phyloP scores from a whole-genome alignment of 208 protist genomes.

The Naegleria gruberi region DNA sequence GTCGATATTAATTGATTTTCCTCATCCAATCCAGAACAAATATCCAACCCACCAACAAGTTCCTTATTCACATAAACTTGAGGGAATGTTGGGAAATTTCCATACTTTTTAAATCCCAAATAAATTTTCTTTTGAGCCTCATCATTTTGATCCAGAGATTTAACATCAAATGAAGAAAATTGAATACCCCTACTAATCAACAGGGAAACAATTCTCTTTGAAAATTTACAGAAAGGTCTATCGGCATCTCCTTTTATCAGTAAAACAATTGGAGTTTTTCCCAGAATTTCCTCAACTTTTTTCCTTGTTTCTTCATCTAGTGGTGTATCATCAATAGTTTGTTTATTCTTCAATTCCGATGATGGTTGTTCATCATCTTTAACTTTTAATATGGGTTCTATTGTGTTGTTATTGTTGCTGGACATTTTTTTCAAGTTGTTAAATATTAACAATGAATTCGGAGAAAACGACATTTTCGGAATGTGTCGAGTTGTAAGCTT shows the following conservation, averaged over 20 bases:
- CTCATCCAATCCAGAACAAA: not conserved
- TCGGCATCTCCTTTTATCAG: not conserved
- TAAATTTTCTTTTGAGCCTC: not conserved
- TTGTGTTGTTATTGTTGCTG: too few relatives aligned
- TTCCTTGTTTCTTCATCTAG: not conserved
- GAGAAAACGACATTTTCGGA: too few relatives aligned
- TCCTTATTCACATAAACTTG: not conserved
- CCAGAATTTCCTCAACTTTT: not conserved
- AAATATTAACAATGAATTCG: too few relatives aligned
- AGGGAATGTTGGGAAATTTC: not conserved
- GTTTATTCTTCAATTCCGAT: not conserved
- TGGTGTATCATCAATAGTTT: not conserved
- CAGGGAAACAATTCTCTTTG: not conserved
- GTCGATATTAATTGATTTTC: not conserved
- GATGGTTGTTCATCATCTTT: not conserved
- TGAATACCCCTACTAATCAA: not conserved
- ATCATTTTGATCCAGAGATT: not conserved
- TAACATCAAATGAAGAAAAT: conserved; percentile 7
- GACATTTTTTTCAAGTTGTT: too few relatives aligned
- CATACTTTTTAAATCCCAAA: not conserved
- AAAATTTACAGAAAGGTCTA: not conserved
- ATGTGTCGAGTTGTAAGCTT: too few relatives aligned
- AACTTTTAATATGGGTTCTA: too few relatives aligned
- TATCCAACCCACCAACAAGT: not conserved
- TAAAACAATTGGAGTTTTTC: not conserved